Conservation (phyloP, 352 stramenopile genomes). For the Peronospora belbahrii region DNA sequence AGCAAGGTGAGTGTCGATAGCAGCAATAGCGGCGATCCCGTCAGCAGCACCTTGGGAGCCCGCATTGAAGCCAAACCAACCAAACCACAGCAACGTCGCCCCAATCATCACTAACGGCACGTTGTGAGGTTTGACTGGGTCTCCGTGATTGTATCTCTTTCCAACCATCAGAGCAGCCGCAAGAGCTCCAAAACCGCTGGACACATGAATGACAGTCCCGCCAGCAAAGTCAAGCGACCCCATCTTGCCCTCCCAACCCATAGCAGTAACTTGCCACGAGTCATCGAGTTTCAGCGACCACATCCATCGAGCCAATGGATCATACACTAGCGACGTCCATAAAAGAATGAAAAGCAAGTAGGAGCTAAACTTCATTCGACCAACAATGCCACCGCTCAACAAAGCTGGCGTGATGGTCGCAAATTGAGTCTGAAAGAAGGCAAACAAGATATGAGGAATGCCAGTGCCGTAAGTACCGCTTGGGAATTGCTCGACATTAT, state of each 20-base stretch:
- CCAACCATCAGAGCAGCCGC: slow-evolving; percentile 64
- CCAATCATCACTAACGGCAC: slow-evolving; percentile 82
- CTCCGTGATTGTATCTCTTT: slow-evolving; percentile 63
- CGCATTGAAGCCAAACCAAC: slow-evolving; percentile 84
- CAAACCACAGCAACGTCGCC: slow-evolving; percentile 68
- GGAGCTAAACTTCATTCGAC: slow-evolving; percentile 71
- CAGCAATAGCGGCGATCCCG: slow-evolving; percentile 53
- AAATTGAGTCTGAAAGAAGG: slow-evolving; percentile 81
- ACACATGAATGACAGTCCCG: slow-evolving; percentile 80
- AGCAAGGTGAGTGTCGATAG: slow-evolving; percentile 69
- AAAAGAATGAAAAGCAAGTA: slow-evolving; percentile 76
- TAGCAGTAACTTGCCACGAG: slow-evolving; percentile 31
- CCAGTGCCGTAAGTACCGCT: slow-evolving; percentile 45
- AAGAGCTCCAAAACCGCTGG: slow-evolving; percentile 67
- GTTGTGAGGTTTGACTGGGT: slow-evolving; percentile 74
- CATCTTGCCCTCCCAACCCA: slow-evolving; percentile 67
- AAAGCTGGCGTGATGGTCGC: slow-evolving; percentile 73
- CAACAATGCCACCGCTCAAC: slow-evolving; percentile 72
- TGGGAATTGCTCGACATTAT: slow-evolving; percentile 33
- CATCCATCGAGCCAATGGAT: slow-evolving; percentile 78
- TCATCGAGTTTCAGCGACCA: slow-evolving; percentile 67
- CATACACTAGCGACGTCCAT: slow-evolving; percentile 81
- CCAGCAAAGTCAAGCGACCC: slow-evolving; percentile 75
- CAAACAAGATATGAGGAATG: slow-evolving; percentile 67
- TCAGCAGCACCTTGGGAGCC: slow-evolving; percentile 55